These are phyloP conservation scores for Malassezia sympodialis DNA, from an alignment of 1,284 basidiomycete genomes.

Conservation along the genomic window DNA sequence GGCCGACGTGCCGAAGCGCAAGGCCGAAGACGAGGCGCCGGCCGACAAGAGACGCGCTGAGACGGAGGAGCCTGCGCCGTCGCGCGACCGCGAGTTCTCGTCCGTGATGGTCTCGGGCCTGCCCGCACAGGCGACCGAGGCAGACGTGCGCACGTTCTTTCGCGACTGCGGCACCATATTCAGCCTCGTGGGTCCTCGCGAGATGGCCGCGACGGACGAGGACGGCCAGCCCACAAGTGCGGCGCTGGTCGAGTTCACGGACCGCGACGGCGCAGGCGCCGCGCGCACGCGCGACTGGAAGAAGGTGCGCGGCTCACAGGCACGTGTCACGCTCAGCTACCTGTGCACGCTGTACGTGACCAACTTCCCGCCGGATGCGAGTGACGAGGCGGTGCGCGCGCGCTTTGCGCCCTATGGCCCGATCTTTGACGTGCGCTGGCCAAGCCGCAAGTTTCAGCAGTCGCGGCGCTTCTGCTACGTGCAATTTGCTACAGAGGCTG, in stretches of 20 bases:
- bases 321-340: slow-evolving; percentile 80
- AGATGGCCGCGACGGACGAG: slow-evolving; percentile 17
- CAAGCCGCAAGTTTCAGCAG: slow-evolving; percentile 86
- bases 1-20: slow-evolving; percentile 22
- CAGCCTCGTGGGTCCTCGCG: slow-evolving; percentile 29
- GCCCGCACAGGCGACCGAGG: slow-evolving; percentile 56
- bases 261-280: slow-evolving; percentile 55
- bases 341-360: slow-evolving; percentile 89
- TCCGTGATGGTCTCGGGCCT: slow-evolving; percentile 78
- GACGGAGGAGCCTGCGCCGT: not conserved
- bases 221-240: slow-evolving; percentile 22
- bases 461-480: slow-evolving; percentile 89
- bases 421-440: slow-evolving; percentile 92
- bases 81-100: slow-evolving; percentile 80
- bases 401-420: slow-evolving; percentile 75
- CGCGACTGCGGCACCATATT: slow-evolving; percentile 55
- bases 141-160: slow-evolving; percentile 65
- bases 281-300: slow-evolving; percentile 91
- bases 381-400: slow-evolving; percentile 63
- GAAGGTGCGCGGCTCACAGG: slow-evolving; percentile 56
- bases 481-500: slow-evolving; percentile 67
- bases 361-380: slow-evolving; percentile 79
- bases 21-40: slow-evolving; percentile 20
- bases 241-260: slow-evolving; percentile 49
- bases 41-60: slow-evolving; percentile 29